A percentile compares a stretch with the other conserved stretches of the same genome.
Conservation (phyloP, 305 asterid species). For the Fraxinus greggii region DNA sequence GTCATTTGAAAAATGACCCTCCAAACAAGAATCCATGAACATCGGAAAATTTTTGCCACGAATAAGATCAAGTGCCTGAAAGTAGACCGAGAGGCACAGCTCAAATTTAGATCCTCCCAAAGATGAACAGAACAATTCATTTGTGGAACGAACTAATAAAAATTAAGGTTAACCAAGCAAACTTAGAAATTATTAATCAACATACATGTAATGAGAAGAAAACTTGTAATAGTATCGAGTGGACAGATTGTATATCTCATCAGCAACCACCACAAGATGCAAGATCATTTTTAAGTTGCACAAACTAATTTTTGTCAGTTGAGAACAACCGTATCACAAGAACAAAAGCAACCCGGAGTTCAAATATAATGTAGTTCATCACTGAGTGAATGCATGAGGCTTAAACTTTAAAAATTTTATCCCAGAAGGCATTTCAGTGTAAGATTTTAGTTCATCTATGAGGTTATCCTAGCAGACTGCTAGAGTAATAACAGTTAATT, state of each 20-base stretch:
- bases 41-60: conserved; percentile 57
- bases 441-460: background rate
- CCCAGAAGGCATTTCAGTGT: background rate
- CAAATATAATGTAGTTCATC: background rate
- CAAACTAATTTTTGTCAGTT: background rate
- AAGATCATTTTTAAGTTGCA: background rate
- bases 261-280: background rate
- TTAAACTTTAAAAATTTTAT: background rate
- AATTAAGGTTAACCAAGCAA: background rate
- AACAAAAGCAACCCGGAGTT: background rate
- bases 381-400: background rate
- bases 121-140: background rate
- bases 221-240: background rate
- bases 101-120: background rate
- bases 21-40: conserved; percentile 69
- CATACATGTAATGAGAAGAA: background rate
- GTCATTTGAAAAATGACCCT: conserved; percentile 60
- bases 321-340: background rate
- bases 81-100: background rate
- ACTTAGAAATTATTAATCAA: background rate
- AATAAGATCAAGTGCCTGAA: conserved; percentile 64
- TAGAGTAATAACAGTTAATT: background rate
- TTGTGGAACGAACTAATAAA: background rate
- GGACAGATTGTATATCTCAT: background rate
- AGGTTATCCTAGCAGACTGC: background rate